A percentile compares a stretch with the other conserved stretches of the same genome.
These are phyloP conservation scores for Globisporangium radiosum DNA, from an alignment of 352 stramenopile genomes.

Conservation along the genomic window DNA sequence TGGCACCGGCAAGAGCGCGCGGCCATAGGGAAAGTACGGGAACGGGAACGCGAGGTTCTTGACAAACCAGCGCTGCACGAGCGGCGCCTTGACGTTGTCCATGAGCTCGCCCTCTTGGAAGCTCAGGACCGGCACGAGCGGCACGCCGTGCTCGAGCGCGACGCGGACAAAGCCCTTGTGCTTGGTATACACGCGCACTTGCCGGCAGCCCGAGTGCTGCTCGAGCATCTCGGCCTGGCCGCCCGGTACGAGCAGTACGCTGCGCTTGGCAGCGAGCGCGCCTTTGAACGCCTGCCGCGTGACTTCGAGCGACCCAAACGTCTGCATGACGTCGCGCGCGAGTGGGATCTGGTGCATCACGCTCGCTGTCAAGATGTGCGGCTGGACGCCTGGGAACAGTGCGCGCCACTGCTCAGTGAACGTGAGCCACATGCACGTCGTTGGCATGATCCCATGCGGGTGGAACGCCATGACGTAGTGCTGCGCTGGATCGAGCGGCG, in stretches of 20 bases:
- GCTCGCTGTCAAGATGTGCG: constrained; percentile 64
- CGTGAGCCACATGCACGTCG: constrained; percentile 73
- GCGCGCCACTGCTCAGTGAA: constrained; percentile 61
- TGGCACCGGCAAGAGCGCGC: constrained; percentile 57
- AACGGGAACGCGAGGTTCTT: constrained; percentile 75
- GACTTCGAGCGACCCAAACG: constrained; percentile 70
- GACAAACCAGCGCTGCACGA: constrained; percentile 73
- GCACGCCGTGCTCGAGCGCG: constrained; percentile 65
- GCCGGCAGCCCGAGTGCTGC: constrained; percentile 44
- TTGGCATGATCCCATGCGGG: constrained; percentile 73
- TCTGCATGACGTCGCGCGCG: constrained; percentile 68
- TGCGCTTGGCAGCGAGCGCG: constrained; percentile 47
- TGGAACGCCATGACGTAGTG: constrained; percentile 78
- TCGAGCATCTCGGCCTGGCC: constrained; percentile 81
- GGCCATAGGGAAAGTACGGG: constrained; percentile 74
- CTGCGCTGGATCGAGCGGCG: constrained; percentile 40
- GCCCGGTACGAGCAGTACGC: constrained; percentile 69
- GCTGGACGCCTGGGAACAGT: constrained; percentile 61
- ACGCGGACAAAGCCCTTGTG: constrained; percentile 80
- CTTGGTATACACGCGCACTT: constrained; percentile 67
- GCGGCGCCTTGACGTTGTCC: constrained; percentile 72
- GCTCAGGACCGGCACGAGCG: constrained; percentile 70
- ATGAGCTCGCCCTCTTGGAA: constrained; percentile 81
- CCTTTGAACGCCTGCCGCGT: constrained; percentile 48
- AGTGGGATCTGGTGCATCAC: constrained; percentile 79